phyloP scores from a whole-genome alignment of 305 asterid species.

The Fraxinus albicans region DNA sequence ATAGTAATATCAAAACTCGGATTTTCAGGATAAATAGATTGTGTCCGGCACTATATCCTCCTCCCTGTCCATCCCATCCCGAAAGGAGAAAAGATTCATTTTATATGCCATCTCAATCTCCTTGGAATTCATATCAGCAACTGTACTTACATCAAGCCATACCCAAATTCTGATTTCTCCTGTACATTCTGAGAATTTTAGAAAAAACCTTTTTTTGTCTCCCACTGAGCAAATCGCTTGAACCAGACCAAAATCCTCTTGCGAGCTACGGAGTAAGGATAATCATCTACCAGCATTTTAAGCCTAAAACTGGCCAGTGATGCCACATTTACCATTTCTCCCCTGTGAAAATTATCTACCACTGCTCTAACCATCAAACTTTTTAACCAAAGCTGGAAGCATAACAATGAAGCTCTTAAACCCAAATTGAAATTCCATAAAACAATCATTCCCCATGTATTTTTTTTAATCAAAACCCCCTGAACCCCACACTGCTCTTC shows the following conservation, averaged over 20 bases:
- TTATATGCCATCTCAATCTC: background rate
- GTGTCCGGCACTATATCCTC: background rate
- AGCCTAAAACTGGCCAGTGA: background rate
- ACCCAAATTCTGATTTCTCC: background rate
- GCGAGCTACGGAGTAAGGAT: background rate
- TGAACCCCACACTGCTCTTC: background rate
- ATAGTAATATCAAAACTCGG: background rate
- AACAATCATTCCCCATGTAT: background rate
- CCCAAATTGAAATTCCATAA: background rate
- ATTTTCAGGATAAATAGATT: background rate
- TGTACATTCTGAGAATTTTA: background rate
- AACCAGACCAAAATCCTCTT: background rate
- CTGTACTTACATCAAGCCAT: background rate
- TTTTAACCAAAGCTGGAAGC: background rate
- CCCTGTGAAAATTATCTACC: background rate
- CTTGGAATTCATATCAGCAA: background rate
- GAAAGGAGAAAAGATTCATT: background rate
- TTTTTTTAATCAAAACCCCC: background rate
- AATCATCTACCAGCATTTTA: background rate
- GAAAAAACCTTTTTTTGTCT: background rate
- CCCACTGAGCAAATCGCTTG: background rate
- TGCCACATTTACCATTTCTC: background rate
- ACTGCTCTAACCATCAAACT: conserved; percentile 4
- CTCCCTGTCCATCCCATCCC: background rate
- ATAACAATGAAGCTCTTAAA: background rate